phyloP scores from a whole-genome alignment of 2,329 filamentous ascomycete species.

The Elsinoe australis region DNA sequence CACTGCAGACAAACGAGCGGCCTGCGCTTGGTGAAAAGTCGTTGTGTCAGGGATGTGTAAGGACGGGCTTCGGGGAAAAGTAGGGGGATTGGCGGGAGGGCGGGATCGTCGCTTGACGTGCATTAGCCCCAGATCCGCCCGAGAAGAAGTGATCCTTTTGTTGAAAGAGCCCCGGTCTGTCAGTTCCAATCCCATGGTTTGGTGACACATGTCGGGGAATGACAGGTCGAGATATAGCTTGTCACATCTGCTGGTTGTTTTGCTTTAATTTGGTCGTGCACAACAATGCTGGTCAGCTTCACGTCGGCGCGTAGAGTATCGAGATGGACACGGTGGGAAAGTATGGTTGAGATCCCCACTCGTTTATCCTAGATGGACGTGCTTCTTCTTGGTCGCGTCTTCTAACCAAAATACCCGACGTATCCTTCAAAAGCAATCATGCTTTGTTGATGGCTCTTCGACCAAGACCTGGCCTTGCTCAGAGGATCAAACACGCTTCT shows the following conservation, averaged over 20 bases:
- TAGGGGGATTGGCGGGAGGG: background rate
- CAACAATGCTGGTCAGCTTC: background rate
- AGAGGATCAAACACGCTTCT: slow-evolving; percentile 7
- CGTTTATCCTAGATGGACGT: slow-evolving; percentile 3
- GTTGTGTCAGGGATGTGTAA: slow-evolving; percentile 7
- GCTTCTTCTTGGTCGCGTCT: slow-evolving; percentile 1
- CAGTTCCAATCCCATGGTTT: background rate
- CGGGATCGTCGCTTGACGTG: slow-evolving; percentile 11
- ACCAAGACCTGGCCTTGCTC: background rate
- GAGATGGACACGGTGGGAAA: background rate
- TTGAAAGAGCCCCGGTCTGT: background rate
- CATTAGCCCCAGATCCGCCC: slow-evolving; percentile 15
- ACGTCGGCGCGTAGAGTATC: background rate
- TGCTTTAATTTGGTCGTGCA: no score
- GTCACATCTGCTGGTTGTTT: no score
- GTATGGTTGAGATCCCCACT: slow-evolving; percentile 8
- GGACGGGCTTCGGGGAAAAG: slow-evolving; percentile 4
- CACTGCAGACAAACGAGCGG: background rate
- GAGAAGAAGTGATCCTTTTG: slow-evolving; percentile 6
- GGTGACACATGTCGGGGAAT: no score
- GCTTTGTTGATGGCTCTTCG: slow-evolving; percentile 9
- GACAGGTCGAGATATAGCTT: no score
- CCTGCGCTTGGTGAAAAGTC: slow-evolving; percentile 1
- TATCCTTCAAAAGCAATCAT: slow-evolving; percentile 15
- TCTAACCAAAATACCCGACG: slow-evolving; percentile 8